Percentiles rank a stretch among this genome's conserved stretches.
These are phyloP conservation scores for Dioscorea zingiberensis DNA, from an alignment of 106 monocot genomes.

Conservation along the genomic window DNA sequence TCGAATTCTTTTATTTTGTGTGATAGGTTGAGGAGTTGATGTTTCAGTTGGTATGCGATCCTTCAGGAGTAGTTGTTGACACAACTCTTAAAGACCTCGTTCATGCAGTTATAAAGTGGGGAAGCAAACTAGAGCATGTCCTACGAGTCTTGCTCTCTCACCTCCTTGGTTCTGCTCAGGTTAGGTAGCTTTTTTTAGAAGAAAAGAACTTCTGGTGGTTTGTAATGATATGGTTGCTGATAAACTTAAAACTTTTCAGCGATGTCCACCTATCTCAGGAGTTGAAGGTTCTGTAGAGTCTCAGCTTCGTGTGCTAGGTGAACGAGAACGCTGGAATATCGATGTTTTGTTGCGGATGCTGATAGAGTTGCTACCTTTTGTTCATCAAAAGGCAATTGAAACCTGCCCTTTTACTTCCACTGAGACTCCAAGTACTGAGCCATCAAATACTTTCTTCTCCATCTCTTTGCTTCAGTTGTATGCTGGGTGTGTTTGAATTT, in stretches of 20 bases:
- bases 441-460: slow-evolving; percentile 53
- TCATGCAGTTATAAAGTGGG: slow-evolving; percentile 86
- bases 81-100: slow-evolving; percentile 75
- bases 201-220: not conserved
- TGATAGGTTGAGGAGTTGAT: slow-evolving; percentile 89
- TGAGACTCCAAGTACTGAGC: slow-evolving; percentile 24
- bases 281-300: slow-evolving; percentile 89
- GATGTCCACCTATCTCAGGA: slow-evolving; percentile 90
- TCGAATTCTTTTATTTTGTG: slow-evolving; percentile 24
- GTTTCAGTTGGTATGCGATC: slow-evolving; percentile 91
- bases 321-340: slow-evolving; percentile 94
- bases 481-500: slow-evolving; percentile 51
- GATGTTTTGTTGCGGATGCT: slow-evolving; percentile 83
- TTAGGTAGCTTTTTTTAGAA: slow-evolving; percentile 6
- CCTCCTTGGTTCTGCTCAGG: slow-evolving; percentile 77
- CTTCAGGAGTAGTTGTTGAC: slow-evolving; percentile 87
- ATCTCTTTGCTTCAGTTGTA: slow-evolving; percentile 58
- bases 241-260: slow-evolving; percentile 31
- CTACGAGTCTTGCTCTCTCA: slow-evolving; percentile 68
- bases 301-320: slow-evolving; percentile 82
- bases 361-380: slow-evolving; percentile 76
- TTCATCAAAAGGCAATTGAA: slow-evolving; percentile 60
- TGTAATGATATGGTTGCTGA: slow-evolving; percentile 14
- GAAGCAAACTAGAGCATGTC: slow-evolving; percentile 81
- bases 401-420: slow-evolving; percentile 64